Evolutionary conservation across 73 alveolate species (phyloP).

Genomic region (Diophrys appendiculata): DNA sequence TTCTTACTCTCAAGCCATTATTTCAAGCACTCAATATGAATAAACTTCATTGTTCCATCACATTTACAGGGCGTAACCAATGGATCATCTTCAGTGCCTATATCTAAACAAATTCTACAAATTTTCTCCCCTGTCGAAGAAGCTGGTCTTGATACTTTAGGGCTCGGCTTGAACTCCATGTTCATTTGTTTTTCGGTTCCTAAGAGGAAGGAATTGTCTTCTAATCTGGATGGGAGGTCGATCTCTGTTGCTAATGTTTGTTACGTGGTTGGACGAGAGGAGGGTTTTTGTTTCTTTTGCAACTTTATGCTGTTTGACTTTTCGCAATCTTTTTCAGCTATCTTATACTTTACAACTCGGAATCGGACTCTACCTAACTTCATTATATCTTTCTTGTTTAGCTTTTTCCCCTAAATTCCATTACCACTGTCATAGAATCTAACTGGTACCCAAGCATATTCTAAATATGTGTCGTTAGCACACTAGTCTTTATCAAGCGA

Average conservation of each 20-base stretch:
- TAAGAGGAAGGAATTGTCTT: background rate
- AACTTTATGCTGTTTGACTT: background rate
- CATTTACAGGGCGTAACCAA: slow-evolving; percentile 60
- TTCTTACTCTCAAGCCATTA: slow-evolving; percentile 56
- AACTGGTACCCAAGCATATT: slow-evolving; percentile 52
- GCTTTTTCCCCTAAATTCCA: background rate
- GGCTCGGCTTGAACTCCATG: background rate
- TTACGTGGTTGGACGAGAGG: background rate
- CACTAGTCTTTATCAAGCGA: too few relatives aligned
- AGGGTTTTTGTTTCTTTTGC: too few relatives aligned
- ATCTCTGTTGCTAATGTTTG: background rate
- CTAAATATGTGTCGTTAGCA: too few relatives aligned
- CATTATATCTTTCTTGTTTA: slow-evolving; percentile 50
- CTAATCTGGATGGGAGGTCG: background rate
- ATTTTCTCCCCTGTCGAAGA: slow-evolving; percentile 1
- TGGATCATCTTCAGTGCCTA: slow-evolving; percentile 28
- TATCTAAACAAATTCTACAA: slow-evolving; percentile 61
- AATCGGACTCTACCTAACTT: slow-evolving; percentile 68
- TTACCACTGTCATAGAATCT: too few relatives aligned
- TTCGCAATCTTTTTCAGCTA: background rate
- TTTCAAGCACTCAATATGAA: slow-evolving; percentile 55
- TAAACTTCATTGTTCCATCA: slow-evolving; percentile 55
- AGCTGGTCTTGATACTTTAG: background rate
- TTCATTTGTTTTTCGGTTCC: background rate
- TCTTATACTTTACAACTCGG: slow-evolving; percentile 28